phyloP scores from a whole-genome alignment of 495 filamentous ascomycete species.

The Hyaloscypha hepaticicola region DNA sequence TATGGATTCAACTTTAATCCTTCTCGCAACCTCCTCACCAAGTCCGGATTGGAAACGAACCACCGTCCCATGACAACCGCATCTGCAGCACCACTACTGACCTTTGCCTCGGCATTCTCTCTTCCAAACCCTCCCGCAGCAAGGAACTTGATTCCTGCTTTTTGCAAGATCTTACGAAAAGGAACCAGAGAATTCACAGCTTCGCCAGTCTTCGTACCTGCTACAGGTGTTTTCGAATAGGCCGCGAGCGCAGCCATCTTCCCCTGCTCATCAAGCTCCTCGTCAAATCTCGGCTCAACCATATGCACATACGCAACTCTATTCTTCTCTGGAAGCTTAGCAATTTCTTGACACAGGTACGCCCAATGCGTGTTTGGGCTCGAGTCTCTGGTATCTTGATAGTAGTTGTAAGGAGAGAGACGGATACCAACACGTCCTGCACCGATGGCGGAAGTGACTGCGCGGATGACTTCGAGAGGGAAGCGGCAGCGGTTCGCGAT shows the following conservation, averaged over 20 bases:
- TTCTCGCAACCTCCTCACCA: slow-evolving; percentile 56
- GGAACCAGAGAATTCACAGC: slow-evolving; percentile 44
- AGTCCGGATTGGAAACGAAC: slow-evolving; percentile 68
- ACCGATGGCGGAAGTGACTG: slow-evolving; percentile 63
- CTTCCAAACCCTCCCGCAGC: slow-evolving; percentile 59
- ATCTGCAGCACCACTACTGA: slow-evolving; percentile 50
- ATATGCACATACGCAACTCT: slow-evolving; percentile 57
- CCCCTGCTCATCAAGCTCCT: slow-evolving; percentile 44
- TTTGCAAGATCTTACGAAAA: slow-evolving; percentile 44
- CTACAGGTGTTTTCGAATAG: slow-evolving; percentile 38
- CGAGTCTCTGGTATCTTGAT: slow-evolving; percentile 57
- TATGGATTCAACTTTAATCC: slow-evolving; percentile 55
- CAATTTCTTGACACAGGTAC: slow-evolving; percentile 39
- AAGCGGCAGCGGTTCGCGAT: slow-evolving; percentile 72
- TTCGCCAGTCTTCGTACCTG: slow-evolving; percentile 42
- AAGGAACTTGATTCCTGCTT: slow-evolving; percentile 47
- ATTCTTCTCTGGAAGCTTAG: slow-evolving; percentile 34
- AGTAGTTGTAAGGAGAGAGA: slow-evolving; percentile 58
- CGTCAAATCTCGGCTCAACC: slow-evolving; percentile 57
- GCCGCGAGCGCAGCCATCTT: slow-evolving; percentile 45
- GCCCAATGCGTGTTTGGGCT: slow-evolving; percentile 59
- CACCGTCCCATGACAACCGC: slow-evolving; percentile 52
- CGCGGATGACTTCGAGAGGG: slow-evolving; percentile 58
- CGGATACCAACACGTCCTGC: slow-evolving; percentile 60
- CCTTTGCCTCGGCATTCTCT: slow-evolving; percentile 45